Percentiles rank a stretch among this genome's conserved stretches.
Evolutionary conservation across 2,329 filamentous ascomycete species (phyloP).

Genomic region (Diaporthe australafricana): DNA sequence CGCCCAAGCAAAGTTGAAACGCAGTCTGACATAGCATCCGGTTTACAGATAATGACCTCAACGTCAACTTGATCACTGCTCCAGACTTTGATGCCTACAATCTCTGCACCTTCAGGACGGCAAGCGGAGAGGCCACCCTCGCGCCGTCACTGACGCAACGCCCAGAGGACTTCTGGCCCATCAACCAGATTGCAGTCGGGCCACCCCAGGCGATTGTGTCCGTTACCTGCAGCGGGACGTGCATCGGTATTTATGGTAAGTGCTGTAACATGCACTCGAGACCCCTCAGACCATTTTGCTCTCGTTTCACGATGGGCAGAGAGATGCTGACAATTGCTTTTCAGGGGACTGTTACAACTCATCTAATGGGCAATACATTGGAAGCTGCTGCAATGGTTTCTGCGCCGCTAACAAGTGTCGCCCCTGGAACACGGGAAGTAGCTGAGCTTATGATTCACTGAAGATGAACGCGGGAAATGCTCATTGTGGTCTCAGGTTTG

Average conservation of each 20-base stretch:
- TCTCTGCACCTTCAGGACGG: slow-evolving; percentile 33
- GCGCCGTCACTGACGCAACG: slow-evolving; percentile 22
- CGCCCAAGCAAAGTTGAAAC: fast-evolving
- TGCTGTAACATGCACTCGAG: not conserved
- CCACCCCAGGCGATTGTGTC: slow-evolving; percentile 30
- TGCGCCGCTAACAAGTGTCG: slow-evolving; percentile 33
- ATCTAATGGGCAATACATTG: not conserved
- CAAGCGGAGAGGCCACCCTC: not conserved
- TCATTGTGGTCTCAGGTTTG: too few species aligned
- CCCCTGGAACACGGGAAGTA: slow-evolving; percentile 2
- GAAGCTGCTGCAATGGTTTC: slow-evolving; percentile 35
- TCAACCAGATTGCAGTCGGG: slow-evolving; percentile 31
- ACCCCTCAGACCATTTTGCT: not conserved
- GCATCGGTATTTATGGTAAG: slow-evolving; percentile 32
- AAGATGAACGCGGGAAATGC: too few species aligned
- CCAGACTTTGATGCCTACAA: slow-evolving; percentile 19
- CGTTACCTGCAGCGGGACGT: slow-evolving; percentile 25
- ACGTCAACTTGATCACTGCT: slow-evolving; percentile 25
- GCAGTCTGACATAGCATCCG: not conserved
- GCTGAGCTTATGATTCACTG: not conserved
- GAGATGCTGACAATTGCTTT: not conserved
- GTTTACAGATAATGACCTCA: slow-evolving; percentile 25
- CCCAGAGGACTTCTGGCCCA: slow-evolving; percentile 30
- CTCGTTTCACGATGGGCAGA: not conserved
- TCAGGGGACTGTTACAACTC: slow-evolving; percentile 20